Evolutionary conservation across 495 filamentous ascomycete genomes (phyloP).

Genomic region (Neurospora sp.): DNA sequence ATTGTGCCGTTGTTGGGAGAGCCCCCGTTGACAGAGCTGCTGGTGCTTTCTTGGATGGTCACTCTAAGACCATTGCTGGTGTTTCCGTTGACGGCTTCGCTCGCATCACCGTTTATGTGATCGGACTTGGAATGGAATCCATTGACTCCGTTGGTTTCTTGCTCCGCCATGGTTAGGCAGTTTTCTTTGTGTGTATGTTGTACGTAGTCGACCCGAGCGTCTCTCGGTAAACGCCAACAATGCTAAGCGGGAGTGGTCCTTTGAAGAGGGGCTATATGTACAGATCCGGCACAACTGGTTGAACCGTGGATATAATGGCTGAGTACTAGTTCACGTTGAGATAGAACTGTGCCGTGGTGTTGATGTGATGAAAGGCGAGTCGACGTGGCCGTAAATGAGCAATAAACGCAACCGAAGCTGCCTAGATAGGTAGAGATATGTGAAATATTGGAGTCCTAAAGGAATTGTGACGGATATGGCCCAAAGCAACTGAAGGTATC

Average conservation of each 20-base stretch:
- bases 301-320: not conserved
- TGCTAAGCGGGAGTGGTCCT: not conserved
- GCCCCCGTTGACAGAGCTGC: slow-evolving; percentile 16
- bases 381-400: not conserved
- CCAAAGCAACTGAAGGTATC: not conserved
- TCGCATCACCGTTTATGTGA: slow-evolving; percentile 8
- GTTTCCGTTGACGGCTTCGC: slow-evolving; percentile 16
- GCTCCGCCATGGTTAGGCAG: not conserved
- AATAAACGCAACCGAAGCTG: not conserved
- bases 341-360: not conserved
- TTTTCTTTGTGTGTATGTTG: not conserved
- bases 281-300: not conserved
- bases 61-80: slow-evolving; percentile 2
- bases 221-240: not conserved
- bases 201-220: not conserved
- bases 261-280: not conserved
- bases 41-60: slow-evolving; percentile 5
- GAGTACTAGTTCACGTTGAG: not conserved
- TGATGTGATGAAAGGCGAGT: not conserved
- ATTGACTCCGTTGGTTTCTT: slow-evolving; percentile 22
- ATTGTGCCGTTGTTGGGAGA: slow-evolving; percentile 6
- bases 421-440: not conserved
- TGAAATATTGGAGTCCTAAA: not conserved
- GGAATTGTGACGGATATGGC: not conserved
- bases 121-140: slow-evolving; percentile 15